A percentile compares a stretch with the other conserved stretches of the same genome.
Evolutionary conservation across 495 filamentous ascomycete species (phyloP).

Genomic region (Lentithecium fluviatile): DNA sequence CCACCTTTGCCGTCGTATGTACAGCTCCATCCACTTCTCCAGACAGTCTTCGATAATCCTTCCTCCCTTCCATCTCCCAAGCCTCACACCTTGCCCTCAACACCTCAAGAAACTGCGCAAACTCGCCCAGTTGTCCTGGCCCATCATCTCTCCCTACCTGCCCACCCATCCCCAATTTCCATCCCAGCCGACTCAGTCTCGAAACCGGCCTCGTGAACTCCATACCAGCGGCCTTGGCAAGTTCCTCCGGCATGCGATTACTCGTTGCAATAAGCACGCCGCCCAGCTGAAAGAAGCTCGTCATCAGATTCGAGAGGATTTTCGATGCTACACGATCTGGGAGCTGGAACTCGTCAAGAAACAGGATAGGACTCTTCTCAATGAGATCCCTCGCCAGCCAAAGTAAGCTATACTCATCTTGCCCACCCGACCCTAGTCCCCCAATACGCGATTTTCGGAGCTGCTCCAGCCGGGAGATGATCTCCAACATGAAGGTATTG

Average conservation of each 20-base stretch:
- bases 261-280: constrained; percentile 71
- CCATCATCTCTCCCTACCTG: constrained; percentile 37
- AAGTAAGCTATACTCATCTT: constrained; percentile 61
- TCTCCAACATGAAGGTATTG: constrained; percentile 73
- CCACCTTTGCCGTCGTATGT: neutral
- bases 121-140: constrained; percentile 60
- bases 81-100: constrained; percentile 67
- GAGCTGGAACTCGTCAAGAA: constrained; percentile 73
- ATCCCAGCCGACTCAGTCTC: constrained; percentile 51
- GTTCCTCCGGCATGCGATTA: constrained; percentile 71
- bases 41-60: constrained; percentile 60
- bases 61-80: constrained; percentile 67
- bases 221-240: constrained; percentile 64
- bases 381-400: constrained; percentile 67
- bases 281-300: constrained; percentile 70
- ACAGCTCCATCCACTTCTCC: constrained; percentile 12
- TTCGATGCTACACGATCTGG: constrained; percentile 67
- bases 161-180: constrained; percentile 45
- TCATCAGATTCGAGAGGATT: constrained; percentile 67
- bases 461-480: constrained; percentile 60
- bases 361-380: constrained; percentile 65
- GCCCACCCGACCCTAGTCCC: constrained; percentile 12
- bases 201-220: constrained; percentile 54
- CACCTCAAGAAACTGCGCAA: constrained; percentile 65
- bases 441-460: constrained; percentile 38